Evolutionary conservation across 148 eudicot species (phyloP), one percentile per base, ranked within the genome.

Genomic region (Vaccinium myrtillus): DNA sequence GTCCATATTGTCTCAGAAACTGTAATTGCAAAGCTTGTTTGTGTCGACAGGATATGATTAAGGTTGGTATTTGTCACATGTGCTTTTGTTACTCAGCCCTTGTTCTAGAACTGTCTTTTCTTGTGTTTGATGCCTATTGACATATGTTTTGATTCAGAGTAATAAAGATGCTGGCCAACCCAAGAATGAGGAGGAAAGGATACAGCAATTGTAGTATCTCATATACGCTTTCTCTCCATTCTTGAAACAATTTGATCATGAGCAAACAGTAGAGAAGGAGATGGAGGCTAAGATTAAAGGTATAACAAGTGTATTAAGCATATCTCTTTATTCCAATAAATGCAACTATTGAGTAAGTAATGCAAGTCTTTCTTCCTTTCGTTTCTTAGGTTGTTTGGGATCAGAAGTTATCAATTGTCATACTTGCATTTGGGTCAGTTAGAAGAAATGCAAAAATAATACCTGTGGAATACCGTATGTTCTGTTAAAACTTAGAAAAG

Each of bases 11-110:
- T 81, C 87, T 83, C 49, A 82, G 88, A 25, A 91, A 90, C 83
- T 93, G 95, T 88, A 93, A 93, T 79, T 93, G 95, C 89, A 91
- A 90, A 82, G 86, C 89, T 61, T 93, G 94, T 83, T 91, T 90
- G 82, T 87, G 94, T 55, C 86, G 83, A 90, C 86, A 67, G 25
- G 83, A 84, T 32, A 71, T 78, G n/a, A 21, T 69, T 51, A 86
- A 89, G 87, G 84, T 86, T 82, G 59, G 79, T 84, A 81, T 12
- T 25, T 39, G 49, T 70, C 50, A 76, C 39, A 36, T 82, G 14
- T 85, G 32, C 21, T 8, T 51, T 73, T 70, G 58, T 43, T 19
- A 36, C 10, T 80, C 32, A 4, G 16, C 70, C 49, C 54, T 11
- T 79, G 21, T 12, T 15, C 15, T 19, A 51, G 63, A 23, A 84